A percentile compares a stretch with the other conserved stretches of the same genome.
Conservation (phyloP, 257 asterid species). For the Lithospermum erythrorhizon region DNA sequence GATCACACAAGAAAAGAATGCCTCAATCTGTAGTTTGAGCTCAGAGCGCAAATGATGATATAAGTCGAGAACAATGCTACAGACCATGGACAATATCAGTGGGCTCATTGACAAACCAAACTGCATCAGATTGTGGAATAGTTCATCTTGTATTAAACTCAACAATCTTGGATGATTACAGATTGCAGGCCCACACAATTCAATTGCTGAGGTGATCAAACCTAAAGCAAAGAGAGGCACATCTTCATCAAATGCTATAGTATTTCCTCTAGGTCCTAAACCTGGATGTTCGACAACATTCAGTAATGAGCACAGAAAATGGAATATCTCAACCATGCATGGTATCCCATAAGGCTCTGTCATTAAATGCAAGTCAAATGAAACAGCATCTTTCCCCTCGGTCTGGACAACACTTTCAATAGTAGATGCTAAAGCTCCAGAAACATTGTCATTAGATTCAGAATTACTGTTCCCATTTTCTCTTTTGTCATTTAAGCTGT, state of each 20-base stretch:
- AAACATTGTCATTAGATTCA: conserved; percentile 45
- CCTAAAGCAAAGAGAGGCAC: conserved; percentile 84
- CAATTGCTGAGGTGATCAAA: conserved; percentile 86
- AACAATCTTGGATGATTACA: conserved; percentile 66
- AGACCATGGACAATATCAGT: conserved; percentile 84
- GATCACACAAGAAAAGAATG: conserved; percentile 92
- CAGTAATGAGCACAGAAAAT: conserved; percentile 79
- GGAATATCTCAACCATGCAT: conserved; percentile 93
- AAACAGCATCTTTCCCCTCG: conserved; percentile 65
- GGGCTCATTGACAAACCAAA: conserved; percentile 88
- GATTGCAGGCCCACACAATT: conserved; percentile 77
- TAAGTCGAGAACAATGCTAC: conserved; percentile 81
- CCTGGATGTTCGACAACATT: conserved; percentile 68
- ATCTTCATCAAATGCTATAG: conserved; percentile 84
- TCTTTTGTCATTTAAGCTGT: conserved; percentile 39
- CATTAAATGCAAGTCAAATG: conserved; percentile 72
- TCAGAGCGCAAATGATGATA: conserved; percentile 75
- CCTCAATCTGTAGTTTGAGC: conserved; percentile 91
- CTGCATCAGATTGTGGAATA: conserved; percentile 84
- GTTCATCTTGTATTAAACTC: conserved; percentile 85
- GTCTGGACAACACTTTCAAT: conserved; percentile 36
- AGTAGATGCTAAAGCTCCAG: conserved; percentile 45
- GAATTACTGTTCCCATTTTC: conserved; percentile 64
- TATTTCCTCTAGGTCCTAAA: conserved; percentile 71
- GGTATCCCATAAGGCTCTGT: conserved; percentile 91